Conservation (phyloP, 78 protist species). For the Cyanophora paradoxa region DNA sequence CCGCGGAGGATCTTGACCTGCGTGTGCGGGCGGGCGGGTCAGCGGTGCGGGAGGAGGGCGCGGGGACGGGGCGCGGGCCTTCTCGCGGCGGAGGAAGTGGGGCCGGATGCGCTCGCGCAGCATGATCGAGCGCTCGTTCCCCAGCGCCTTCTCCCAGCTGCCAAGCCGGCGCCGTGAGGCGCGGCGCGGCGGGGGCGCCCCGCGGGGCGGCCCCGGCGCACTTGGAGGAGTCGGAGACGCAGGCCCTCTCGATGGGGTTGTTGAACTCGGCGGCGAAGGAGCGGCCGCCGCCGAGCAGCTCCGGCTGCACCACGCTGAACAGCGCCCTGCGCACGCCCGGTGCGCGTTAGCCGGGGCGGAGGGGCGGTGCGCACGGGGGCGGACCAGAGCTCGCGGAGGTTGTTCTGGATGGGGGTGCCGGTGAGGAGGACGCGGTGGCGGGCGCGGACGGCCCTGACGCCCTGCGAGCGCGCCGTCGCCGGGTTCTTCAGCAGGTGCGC, state of each 20-base stretch:
- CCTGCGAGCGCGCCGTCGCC: background rate
- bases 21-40: background rate
- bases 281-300: constrained; percentile 42
- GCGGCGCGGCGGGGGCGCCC: background rate
- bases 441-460: background rate
- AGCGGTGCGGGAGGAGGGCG: background rate
- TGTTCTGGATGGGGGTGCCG: constrained; percentile 80
- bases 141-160: too few species aligned
- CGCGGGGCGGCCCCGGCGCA: too few species aligned
- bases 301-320: constrained; percentile 26
- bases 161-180: constrained; percentile 20
- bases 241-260: too few species aligned
- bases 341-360: too few species aligned
- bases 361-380: too few species aligned
- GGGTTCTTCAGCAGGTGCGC: constrained; percentile 38
- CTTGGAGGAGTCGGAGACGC: too few species aligned
- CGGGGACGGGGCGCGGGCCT: constrained; percentile 48
- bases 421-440: constrained; percentile 48
- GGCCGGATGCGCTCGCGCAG: constrained; percentile 49
- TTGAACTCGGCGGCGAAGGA: constrained; percentile 17
- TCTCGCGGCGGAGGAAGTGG: constrained; percentile 67
- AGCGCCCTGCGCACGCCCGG: too few species aligned
- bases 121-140: too few species aligned
- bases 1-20: background rate
- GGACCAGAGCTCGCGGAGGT: constrained; percentile 68